phyloP scores from a whole-genome alignment of 78 protist genomes.

The Dictyostelium brefeldianum region DNA sequence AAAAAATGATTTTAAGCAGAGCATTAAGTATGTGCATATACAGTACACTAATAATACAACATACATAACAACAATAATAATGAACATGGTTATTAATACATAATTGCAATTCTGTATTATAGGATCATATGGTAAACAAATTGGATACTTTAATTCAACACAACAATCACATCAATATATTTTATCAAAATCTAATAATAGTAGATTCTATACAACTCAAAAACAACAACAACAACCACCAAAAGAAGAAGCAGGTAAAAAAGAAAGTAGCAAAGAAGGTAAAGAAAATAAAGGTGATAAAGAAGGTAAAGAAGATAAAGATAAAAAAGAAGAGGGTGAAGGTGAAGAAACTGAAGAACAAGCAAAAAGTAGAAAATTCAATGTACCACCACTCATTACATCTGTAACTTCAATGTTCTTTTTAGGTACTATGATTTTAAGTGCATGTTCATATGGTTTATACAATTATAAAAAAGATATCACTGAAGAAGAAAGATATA shows the following conservation, averaged over 20 bases:
- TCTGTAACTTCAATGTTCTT: background rate
- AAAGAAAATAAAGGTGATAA: background rate
- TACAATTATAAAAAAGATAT: conserved; percentile 37
- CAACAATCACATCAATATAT: background rate
- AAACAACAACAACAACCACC: conserved; percentile 6
- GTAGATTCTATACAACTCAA: conserved; percentile 16
- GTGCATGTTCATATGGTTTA: background rate
- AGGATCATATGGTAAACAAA: background rate
- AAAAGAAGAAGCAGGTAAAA: background rate
- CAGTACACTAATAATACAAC: no score
- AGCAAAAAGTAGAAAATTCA: background rate
- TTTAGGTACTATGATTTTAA: background rate
- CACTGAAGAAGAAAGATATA: conserved; percentile 35
- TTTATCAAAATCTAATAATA: background rate
- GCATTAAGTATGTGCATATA: background rate
- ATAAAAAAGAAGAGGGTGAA: no score
- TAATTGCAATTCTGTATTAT: background rate
- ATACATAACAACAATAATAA: no score
- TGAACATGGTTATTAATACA: background rate
- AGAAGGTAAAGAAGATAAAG: background rate
- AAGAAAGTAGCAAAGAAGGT: background rate
- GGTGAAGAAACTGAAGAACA: background rate
- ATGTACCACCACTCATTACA: background rate
- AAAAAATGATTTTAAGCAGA: background rate
- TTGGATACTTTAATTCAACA: background rate